Evolutionary conservation across 169 alveolate species (phyloP).

Genomic region (Cryptosporidium sp.): DNA sequence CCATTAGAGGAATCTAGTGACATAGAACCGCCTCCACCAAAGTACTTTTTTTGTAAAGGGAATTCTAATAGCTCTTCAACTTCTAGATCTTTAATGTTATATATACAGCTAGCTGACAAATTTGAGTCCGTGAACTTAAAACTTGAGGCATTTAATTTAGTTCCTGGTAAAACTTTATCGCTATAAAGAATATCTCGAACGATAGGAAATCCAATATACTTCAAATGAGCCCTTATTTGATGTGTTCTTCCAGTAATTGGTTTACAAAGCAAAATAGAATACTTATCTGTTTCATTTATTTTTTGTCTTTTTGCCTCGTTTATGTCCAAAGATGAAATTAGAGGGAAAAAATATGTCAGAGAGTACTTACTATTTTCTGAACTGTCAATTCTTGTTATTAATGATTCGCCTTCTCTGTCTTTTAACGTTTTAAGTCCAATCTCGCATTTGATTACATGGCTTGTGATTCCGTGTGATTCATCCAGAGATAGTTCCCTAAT

Average conservation of each 20-base stretch:
- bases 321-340: constrained; percentile 29
- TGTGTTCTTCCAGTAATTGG: constrained; percentile 98
- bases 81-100: not conserved
- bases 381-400: constrained; percentile 29
- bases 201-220: constrained; percentile 92
- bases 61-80: not conserved
- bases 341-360: constrained; percentile 67
- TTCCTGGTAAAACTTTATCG: not conserved
- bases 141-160: not conserved
- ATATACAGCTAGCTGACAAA: not conserved
- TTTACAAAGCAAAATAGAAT: constrained; percentile 90
- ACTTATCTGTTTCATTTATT: constrained; percentile 84
- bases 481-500: not conserved
- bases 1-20: not conserved
- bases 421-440: constrained; percentile 63
- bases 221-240: constrained; percentile 96
- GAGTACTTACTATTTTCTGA: constrained; percentile 16
- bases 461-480: constrained; percentile 37
- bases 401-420: constrained; percentile 76
- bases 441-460: constrained; percentile 76
- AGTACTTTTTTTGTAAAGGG: constrained; percentile 5
- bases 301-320: constrained; percentile 78
- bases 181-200: constrained; percentile 83
- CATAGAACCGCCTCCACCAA: constrained; percentile 73
- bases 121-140: not conserved